Evolutionary conservation across 78 protist genomes (phyloP).

Genomic region (Planoprotostelium fungivorum): DNA sequence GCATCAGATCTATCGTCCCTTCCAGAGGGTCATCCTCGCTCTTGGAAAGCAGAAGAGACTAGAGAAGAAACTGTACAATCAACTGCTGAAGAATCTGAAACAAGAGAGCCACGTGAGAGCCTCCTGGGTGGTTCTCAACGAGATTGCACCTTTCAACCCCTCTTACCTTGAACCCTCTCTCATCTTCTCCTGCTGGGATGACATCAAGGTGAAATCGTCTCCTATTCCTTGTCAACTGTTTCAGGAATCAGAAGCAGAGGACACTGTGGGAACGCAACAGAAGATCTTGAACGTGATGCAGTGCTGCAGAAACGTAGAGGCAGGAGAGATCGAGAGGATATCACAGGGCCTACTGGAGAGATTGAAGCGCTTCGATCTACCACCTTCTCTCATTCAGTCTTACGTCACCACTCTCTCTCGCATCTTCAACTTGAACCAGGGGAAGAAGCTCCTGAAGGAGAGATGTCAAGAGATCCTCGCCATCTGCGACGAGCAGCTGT

Average conservation of each 20-base stretch:
- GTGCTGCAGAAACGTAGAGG: not conserved
- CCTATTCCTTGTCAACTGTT: not conserved
- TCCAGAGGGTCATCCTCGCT: not conserved
- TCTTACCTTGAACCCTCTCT: not conserved
- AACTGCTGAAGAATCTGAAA: not conserved
- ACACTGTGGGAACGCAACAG: not conserved
- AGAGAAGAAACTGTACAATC: not conserved
- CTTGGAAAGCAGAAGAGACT: not conserved
- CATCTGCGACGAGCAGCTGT: constrained; percentile 25
- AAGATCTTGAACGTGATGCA: not conserved
- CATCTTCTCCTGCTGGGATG: not conserved
- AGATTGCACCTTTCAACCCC: not conserved
- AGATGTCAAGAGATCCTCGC: not conserved
- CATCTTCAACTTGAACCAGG: not conserved
- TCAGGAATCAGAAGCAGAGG: not conserved
- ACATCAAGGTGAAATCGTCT: not conserved
- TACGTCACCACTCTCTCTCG: not conserved
- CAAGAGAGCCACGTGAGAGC: not conserved
- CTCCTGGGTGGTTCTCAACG: not conserved
- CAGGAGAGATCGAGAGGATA: not conserved
- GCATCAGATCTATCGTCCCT: not conserved
- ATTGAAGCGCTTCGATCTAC: not conserved
- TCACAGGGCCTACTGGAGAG: not conserved
- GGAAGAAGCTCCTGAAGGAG: not conserved
- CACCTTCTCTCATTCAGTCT: not conserved